Percentiles rank a stretch among this genome's conserved stretches.
These are phyloP conservation scores for Kwoniella sp. DNA, from an alignment of 768 basidiomycete genomes.

Conservation along the genomic window DNA sequence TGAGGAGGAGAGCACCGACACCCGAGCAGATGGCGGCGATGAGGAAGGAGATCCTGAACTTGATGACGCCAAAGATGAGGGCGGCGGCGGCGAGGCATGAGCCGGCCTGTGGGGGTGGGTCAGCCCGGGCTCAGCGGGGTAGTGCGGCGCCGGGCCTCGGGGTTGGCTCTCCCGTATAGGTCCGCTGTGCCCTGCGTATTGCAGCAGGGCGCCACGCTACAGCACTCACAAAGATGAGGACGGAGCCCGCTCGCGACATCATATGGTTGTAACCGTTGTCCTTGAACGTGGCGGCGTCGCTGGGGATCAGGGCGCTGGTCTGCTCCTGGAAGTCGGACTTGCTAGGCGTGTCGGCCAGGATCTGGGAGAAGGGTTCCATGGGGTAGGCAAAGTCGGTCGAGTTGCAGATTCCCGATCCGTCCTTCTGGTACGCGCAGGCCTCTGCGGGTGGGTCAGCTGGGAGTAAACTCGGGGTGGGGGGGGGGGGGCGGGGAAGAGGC, in stretches of 20 bases:
- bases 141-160: neutral
- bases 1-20: conserved; percentile 27
- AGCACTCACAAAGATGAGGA: conserved; percentile 42
- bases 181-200: neutral
- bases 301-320: conserved; percentile 30
- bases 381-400: conserved; percentile 39
- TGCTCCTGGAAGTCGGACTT: conserved; percentile 28
- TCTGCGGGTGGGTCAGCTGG: no score
- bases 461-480: no score
- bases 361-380: conserved; percentile 33
- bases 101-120: conserved; percentile 27
- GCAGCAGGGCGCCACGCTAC: neutral
- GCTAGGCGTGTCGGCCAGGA: conserved; percentile 37
- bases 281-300: conserved; percentile 20
- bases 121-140: neutral
- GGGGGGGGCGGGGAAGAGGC: no score
- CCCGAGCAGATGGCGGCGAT: conserved; percentile 35
- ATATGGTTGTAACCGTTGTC: conserved; percentile 33
- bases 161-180: neutral
- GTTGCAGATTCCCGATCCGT: conserved; percentile 44
- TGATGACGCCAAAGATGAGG: conserved; percentile 40
- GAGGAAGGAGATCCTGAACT: conserved; percentile 39
- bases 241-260: conserved; percentile 33
- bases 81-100: conserved; percentile 34
- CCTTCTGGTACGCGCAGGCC: conserved; percentile 43